Evolutionary conservation across 768 basidiomycete species (phyloP), one percentile per base, ranked within the genome.

Genomic region (Mycena olivaceomarginata): DNA sequence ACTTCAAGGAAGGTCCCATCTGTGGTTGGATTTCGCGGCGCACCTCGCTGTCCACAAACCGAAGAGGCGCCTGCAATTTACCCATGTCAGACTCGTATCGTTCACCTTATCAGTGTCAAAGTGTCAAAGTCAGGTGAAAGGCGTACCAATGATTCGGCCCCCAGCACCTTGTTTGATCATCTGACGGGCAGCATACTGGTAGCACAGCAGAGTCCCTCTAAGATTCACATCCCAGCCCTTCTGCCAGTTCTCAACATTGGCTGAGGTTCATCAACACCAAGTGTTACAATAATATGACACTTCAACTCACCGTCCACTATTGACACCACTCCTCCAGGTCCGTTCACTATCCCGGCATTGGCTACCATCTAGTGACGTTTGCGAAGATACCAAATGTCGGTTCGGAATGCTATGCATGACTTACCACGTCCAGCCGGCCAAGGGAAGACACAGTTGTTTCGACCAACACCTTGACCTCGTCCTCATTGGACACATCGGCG

Each of bases 101-200:
- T 4, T 31, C 31, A 31, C 31, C 31, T 31, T 31, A 3, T 3
- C 56, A 20, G 39, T 11, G 22, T 15, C 8, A n/a, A 46, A 20
- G 39, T 11, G 22, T 15, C 8, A n/a, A 46, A 2, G 16, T 45
- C 43, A 18, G 48, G 48, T 20, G 40, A 51, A 79, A 80, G 15
- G 15, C 4, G 74, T 79, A 79, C 88, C 87, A 16, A 90, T 84
- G 15, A 90, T 88, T 16, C 89, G 82, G 1, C 89, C 88, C 10
- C 87, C 87, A 6, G 64, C 77, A 8, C 87, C 88, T 77, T 87
- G 90, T 39, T 85, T 83, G 67, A 90, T 81, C 90, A 90, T 90
- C 75, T 87, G 85, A 25, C 79, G 77, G 9, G 88, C 89, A 15
- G 88, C 89, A 66, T 86, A 83, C 75, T 88, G 89, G 75, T 88